Evolutionary conservation across 305 asterid genomes (phyloP).

Genomic region (Withania somnifera): DNA sequence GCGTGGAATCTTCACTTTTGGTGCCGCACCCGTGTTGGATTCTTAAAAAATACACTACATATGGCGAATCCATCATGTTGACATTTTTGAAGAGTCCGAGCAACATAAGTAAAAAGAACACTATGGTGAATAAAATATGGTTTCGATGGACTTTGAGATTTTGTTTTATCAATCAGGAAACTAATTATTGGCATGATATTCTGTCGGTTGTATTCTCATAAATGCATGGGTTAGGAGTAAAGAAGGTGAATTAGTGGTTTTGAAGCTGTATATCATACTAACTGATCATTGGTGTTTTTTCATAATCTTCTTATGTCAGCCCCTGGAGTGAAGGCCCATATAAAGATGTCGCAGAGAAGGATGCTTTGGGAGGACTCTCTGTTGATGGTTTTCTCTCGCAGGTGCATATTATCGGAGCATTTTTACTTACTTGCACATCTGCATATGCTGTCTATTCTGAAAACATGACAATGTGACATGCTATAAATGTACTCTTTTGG

Average conservation of each 20-base stretch:
- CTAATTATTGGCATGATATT: background rate
- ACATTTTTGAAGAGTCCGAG: too few relatives aligned
- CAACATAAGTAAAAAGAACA: too few relatives aligned
- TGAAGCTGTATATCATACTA: background rate
- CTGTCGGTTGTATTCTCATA: background rate
- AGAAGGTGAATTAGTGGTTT: background rate
- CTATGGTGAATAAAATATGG: background rate
- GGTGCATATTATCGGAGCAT: constrained; percentile 34
- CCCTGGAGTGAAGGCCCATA: constrained; percentile 94
- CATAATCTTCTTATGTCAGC: constrained; percentile 29
- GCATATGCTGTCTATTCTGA: background rate
- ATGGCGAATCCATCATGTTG: too few relatives aligned
- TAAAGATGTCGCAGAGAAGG: constrained; percentile 71
- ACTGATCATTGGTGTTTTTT: constrained; percentile 6
- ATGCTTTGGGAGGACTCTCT: constrained; percentile 80
- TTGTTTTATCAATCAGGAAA: background rate
- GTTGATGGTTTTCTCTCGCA: constrained; percentile 73
- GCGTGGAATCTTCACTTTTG: too few relatives aligned
- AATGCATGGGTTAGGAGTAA: background rate
- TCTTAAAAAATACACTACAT: too few relatives aligned
- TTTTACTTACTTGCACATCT: background rate
- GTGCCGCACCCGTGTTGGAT: too few relatives aligned
- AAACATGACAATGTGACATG: background rate
- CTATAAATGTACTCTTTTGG: background rate
- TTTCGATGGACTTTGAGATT: background rate